A percentile compares a stretch with the other conserved stretches of the same genome.
Evolutionary conservation across 2,329 filamentous ascomycete genomes (phyloP).

Genomic region (Acrodontium crateriforme): DNA sequence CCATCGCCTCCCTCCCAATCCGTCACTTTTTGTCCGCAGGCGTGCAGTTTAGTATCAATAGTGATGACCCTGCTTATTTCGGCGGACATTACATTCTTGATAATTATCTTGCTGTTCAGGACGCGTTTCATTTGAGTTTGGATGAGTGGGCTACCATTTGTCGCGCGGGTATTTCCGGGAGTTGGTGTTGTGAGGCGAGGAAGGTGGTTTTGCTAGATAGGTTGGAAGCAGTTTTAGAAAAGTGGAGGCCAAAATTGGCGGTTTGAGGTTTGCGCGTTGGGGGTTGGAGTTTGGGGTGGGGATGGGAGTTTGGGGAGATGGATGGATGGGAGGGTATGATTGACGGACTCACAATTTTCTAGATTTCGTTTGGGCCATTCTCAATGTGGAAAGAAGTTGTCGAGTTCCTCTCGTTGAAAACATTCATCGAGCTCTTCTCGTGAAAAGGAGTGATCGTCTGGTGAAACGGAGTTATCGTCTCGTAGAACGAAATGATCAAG

Average conservation of each 20-base stretch:
- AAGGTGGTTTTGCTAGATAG: slow-evolving; percentile 43
- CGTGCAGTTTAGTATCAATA: slow-evolving; percentile 58
- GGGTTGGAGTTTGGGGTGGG: slow-evolving; percentile 9
- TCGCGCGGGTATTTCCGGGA: slow-evolving; percentile 48
- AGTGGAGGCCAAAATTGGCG: slow-evolving; percentile 4
- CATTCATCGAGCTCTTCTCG: too few relatives aligned
- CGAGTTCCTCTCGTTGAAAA: too few relatives aligned
- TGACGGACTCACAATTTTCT: too few relatives aligned
- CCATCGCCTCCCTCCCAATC: slow-evolving; percentile 45
- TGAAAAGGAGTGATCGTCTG: too few relatives aligned
- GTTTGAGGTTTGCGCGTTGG: slow-evolving; percentile 9
- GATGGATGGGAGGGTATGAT: too few relatives aligned
- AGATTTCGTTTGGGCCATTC: too few relatives aligned
- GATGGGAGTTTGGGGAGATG: too few relatives aligned
- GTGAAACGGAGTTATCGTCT: too few relatives aligned
- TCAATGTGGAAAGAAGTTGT: too few relatives aligned
- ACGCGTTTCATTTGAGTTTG: slow-evolving; percentile 48
- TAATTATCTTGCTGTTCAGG: slow-evolving; percentile 64
- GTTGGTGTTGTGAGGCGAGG: slow-evolving; percentile 52
- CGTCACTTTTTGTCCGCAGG: slow-evolving; percentile 48
- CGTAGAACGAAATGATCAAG: too few relatives aligned
- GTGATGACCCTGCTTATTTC: slow-evolving; percentile 64
- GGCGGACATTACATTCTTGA: slow-evolving; percentile 56
- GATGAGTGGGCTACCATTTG: slow-evolving; percentile 56
- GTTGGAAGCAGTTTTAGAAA: slow-evolving; percentile 7